Evolutionary conservation across 345 rosid genomes (phyloP).

Genomic region (Euphorbia lathyris): DNA sequence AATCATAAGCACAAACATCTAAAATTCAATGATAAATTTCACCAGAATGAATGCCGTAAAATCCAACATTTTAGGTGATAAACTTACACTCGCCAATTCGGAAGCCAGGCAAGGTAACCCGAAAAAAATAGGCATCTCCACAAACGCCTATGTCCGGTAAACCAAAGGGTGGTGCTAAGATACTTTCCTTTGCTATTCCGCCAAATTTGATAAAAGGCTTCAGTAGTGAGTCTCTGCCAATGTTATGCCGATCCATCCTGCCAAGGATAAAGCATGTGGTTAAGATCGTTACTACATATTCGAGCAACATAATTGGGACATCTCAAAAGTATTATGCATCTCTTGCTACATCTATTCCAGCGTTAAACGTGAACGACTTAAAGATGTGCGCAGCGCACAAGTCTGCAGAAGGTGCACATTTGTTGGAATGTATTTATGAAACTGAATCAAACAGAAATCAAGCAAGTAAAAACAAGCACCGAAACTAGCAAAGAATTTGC

Average conservation of each 20-base stretch:
- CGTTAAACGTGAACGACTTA: neutral
- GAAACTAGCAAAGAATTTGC: too few relatives aligned
- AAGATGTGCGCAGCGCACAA: neutral
- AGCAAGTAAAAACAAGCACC: too few relatives aligned
- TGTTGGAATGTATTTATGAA: too few relatives aligned
- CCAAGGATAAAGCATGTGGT: neutral
- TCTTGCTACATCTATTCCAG: neutral
- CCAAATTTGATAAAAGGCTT: constrained; percentile 31
- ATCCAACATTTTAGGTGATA: neutral
- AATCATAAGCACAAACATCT: constrained; percentile 10
- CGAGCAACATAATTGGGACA: neutral
- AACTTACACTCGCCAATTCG: constrained; percentile 45
- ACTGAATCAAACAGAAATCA: too few relatives aligned
- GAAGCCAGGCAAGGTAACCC: constrained; percentile 66
- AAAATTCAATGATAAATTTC: too few relatives aligned
- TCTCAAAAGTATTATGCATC: neutral
- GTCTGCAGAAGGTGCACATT: neutral
- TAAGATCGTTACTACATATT: neutral
- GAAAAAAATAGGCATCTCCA: constrained; percentile 60
- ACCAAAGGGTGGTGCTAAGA: constrained; percentile 54
- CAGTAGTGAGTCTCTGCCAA: constrained; percentile 18
- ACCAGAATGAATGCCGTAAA: too few relatives aligned
- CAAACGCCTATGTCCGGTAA: constrained; percentile 61
- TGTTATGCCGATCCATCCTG: constrained; percentile 9
- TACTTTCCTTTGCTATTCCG: constrained; percentile 64